Percentiles rank a stretch among this genome's conserved stretches.
Conservation (phyloP, 768 basidiomycete species). For the Tylopilus vinaceipallidus region DNA sequence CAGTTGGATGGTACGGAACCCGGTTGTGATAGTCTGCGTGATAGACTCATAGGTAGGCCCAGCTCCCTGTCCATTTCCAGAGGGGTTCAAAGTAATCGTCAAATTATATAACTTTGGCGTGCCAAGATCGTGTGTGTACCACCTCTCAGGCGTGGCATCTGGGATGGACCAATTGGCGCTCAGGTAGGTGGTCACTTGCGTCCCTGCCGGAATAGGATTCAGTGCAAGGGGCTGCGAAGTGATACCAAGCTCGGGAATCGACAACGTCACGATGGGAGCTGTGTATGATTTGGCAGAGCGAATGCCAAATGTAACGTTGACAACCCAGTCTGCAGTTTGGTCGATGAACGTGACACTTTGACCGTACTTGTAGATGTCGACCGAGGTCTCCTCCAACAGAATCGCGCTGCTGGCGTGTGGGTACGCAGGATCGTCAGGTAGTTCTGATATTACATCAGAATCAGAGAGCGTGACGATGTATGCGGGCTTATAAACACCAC, state of each 20-base stretch:
- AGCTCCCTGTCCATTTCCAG: conserved; percentile 5
- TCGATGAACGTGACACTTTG: conserved; percentile 43
- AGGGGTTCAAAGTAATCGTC: conserved; percentile 38
- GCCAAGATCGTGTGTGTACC: conserved; percentile 57
- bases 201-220: conserved; percentile 19
- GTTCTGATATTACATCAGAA: conserved; percentile 18
- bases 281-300: conserved; percentile 40
- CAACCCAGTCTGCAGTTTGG: conserved; percentile 51
- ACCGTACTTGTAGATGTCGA: conserved; percentile 56
- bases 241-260: conserved; percentile 47
- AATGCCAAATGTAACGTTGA: conserved; percentile 51
- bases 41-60: conserved; percentile 20
- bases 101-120: conserved; percentile 55
- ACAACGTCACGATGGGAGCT: conserved; percentile 39
- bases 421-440: conserved; percentile 25
- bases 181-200: conserved; percentile 38
- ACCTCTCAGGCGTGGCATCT: conserved; percentile 45
- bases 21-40: conserved; percentile 45
- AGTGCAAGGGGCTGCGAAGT: conserved; percentile 31
- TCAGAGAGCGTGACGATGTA: conserved; percentile 45
- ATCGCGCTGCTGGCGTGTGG: conserved; percentile 27
- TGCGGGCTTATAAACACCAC: conserved; percentile 54
- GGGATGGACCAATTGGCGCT: conserved; percentile 45
- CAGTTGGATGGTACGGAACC: conserved; percentile 59
- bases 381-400: conserved; percentile 50